phyloP scores from a whole-genome alignment of 345 rosid species.

The Ceriops decandra region DNA sequence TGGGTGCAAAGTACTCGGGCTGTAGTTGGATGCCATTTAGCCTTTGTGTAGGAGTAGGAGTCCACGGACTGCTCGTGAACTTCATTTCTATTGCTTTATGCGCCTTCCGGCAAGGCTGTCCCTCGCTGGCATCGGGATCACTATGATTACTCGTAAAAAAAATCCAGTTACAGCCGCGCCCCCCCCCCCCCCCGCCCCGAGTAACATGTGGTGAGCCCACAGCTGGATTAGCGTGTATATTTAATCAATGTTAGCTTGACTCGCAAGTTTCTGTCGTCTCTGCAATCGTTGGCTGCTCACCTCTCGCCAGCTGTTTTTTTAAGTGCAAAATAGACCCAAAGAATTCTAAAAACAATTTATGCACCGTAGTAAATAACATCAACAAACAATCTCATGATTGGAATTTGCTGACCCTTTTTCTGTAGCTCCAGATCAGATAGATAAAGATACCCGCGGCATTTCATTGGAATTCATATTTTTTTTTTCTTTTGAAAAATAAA shows the following conservation, averaged over 20 bases:
- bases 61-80: slow-evolving; percentile 27
- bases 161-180: too few relatives aligned
- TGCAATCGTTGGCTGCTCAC: slow-evolving; percentile 5
- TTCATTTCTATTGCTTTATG: slow-evolving; percentile 18
- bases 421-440: too few relatives aligned
- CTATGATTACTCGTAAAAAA: too few relatives aligned
- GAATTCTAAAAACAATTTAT: neutral
- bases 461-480: too few relatives aligned
- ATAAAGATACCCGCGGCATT: too few relatives aligned
- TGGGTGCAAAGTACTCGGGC: neutral
- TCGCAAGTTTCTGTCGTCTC: neutral
- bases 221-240: slow-evolving; percentile 2
- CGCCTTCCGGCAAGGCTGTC: slow-evolving; percentile 14
- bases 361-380: neutral
- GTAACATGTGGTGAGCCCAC: slow-evolving; percentile 3
- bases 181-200: too few relatives aligned
- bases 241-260: neutral
- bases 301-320: slow-evolving; percentile 3
- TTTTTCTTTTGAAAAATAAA: too few relatives aligned
- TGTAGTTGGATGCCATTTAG: neutral
- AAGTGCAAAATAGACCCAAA: slow-evolving; percentile 20
- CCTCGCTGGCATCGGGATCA: too few relatives aligned
- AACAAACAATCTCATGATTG: too few relatives aligned
- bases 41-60: slow-evolving; percentile 23
- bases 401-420: too few relatives aligned